Percentiles rank a stretch among this genome's conserved stretches.
Evolutionary conservation across 345 rosid species (phyloP).

Genomic region (Dipteronia sinensis): DNA sequence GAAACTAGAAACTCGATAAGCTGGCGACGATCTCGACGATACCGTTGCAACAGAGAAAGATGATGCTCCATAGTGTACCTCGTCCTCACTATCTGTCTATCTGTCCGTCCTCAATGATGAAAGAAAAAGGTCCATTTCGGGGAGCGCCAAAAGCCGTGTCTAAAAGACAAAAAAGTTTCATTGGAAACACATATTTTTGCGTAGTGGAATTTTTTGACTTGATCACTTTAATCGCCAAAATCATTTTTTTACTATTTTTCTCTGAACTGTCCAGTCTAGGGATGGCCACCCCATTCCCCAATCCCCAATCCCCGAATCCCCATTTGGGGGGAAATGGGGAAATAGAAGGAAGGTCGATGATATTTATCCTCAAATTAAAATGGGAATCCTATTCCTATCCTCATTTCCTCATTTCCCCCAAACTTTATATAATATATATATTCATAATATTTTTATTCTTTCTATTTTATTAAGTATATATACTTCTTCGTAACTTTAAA

Average conservation of each 20-base stretch:
- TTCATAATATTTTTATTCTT: too few relatives aligned
- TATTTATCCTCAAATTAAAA: too few relatives aligned
- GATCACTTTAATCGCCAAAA: background rate
- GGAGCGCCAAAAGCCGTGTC: constrained; percentile 33
- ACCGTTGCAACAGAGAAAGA: constrained; percentile 50
- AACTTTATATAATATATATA: too few relatives aligned
- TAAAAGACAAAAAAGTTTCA: constrained; percentile 7
- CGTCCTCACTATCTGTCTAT: background rate
- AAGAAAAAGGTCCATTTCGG: constrained; percentile 2
- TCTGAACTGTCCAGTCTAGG: too few relatives aligned
- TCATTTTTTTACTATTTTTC: background rate
- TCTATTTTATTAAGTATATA: too few relatives aligned
- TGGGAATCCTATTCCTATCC: too few relatives aligned
- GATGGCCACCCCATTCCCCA: too few relatives aligned
- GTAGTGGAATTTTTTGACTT: background rate
- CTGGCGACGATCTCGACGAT: constrained; percentile 92
- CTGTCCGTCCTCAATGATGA: background rate
- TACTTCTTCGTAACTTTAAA: too few relatives aligned
- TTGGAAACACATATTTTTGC: background rate
- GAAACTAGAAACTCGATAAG: constrained; percentile 72
- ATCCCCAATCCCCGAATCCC: too few relatives aligned
- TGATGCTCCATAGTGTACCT: constrained; percentile 29
- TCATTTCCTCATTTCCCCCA: too few relatives aligned
- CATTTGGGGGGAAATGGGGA: too few relatives aligned
- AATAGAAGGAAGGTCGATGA: too few relatives aligned